Percentiles rank a stretch among this genome's conserved stretches.
These are phyloP conservation scores for Medicago truncatula DNA, from an alignment of 306 rosid genomes.

Conservation along the genomic window MtrunA17r5.0-ANR NC_053045.1:45857001-45857500, in stretches of 20 bases:
- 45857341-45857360: conserved; percentile 37
- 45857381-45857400: conserved; percentile 48
- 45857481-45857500: conserved; percentile 35
- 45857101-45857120: conserved; percentile 31
- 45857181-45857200: conserved; percentile 35
- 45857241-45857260: conserved; percentile 35
- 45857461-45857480: conserved; percentile 46
- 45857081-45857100: background rate
- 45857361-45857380: conserved; percentile 45
- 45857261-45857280: conserved; percentile 37
- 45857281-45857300: conserved; percentile 45
- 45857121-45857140: conserved; percentile 51
- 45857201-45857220: conserved; percentile 25
- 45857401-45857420: conserved; percentile 38
- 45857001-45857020: conserved; percentile 47
- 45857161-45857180: conserved; percentile 41
- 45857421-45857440: conserved; percentile 40
- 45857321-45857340: conserved; percentile 48
- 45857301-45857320: conserved; percentile 44
- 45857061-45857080: conserved; percentile 31
- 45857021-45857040: conserved; percentile 37
- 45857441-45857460: conserved; percentile 47
- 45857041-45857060: conserved; percentile 36
- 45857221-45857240: conserved; percentile 10
- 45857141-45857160: conserved; percentile 41